Evolutionary conservation across 805 yeast genomes (phyloP).

Genomic region (Kurtzmaniella cleridarum): DNA sequence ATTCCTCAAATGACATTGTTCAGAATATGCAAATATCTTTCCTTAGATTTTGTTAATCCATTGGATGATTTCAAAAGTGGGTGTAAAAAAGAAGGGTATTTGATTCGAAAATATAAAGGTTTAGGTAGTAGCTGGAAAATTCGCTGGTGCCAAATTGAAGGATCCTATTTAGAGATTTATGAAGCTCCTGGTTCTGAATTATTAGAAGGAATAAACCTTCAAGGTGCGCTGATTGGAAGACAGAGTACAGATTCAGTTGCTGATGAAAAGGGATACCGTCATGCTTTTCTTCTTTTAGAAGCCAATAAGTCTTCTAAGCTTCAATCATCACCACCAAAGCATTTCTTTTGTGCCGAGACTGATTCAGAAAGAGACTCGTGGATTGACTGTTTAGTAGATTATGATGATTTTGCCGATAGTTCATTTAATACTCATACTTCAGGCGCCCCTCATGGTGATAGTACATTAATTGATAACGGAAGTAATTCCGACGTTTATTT

Average conservation of each 20-base stretch:
- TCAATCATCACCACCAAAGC: slow-evolving; percentile 40
- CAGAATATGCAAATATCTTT: slow-evolving; percentile 58
- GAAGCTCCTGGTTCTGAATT: slow-evolving; percentile 53
- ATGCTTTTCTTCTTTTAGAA: slow-evolving; percentile 56
- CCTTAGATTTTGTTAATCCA: slow-evolving; percentile 61
- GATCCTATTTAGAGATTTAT: slow-evolving; percentile 49
- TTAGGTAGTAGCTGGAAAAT: slow-evolving; percentile 62
- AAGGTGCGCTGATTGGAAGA: slow-evolving; percentile 52
- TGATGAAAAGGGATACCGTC: slow-evolving; percentile 46
- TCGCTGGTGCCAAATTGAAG: slow-evolving; percentile 62
- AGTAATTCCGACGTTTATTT: neutral
- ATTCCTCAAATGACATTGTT: slow-evolving; percentile 49
- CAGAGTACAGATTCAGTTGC: slow-evolving; percentile 40
- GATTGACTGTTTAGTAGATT: slow-evolving; percentile 45
- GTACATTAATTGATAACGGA: neutral
- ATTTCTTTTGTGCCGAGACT: slow-evolving; percentile 73
- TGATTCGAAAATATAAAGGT: slow-evolving; percentile 61
- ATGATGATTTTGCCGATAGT: slow-evolving; percentile 13
- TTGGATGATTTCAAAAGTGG: slow-evolving; percentile 50
- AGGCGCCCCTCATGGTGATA: neutral
- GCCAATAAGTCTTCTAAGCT: slow-evolving; percentile 30
- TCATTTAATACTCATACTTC: too few species aligned
- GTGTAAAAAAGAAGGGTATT: slow-evolving; percentile 56
- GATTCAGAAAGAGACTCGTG: slow-evolving; percentile 71
- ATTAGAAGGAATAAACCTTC: slow-evolving; percentile 46